phyloP scores from a whole-genome alignment of 2,329 filamentous ascomycete genomes.

The Aschersonia sp. region DNA sequence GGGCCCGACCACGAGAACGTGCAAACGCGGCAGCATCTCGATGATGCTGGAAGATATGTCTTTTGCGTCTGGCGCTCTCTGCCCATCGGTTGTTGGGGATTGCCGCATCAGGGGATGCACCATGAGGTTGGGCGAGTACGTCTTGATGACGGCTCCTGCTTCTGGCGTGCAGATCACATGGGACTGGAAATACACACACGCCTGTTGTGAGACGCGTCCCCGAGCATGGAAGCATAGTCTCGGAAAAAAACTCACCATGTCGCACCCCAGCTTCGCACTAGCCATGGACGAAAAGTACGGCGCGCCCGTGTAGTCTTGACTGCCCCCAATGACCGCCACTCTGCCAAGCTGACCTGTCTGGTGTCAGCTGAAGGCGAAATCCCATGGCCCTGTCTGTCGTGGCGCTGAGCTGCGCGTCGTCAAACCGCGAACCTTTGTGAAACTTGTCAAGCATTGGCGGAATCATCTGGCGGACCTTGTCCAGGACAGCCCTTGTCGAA shows the following conservation, averaged over 20 bases:
- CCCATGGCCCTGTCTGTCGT: too few species aligned
- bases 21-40: constrained; percentile 69
- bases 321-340: constrained; percentile 87
- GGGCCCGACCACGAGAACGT: constrained; percentile 85
- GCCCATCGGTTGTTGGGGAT: constrained; percentile 25
- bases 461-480: constrained; percentile 75
- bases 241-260: constrained; percentile 49
- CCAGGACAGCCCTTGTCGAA: constrained; percentile 59
- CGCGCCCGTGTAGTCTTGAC: constrained; percentile 90
- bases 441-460: constrained; percentile 92
- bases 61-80: constrained; percentile 37
- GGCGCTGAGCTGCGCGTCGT: not conserved
- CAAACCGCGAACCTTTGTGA: constrained; percentile 64
- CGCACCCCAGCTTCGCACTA: constrained; percentile 75
- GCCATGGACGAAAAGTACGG: constrained; percentile 98
- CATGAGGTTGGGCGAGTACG: constrained; percentile 96
- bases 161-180: constrained; percentile 92
- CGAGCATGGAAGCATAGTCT: not conserved
- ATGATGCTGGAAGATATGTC: constrained; percentile 54
- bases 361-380: not conserved
- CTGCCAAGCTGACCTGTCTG: constrained; percentile 78
- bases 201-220: too few species aligned
- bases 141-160: constrained; percentile 83
- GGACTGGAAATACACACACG: constrained; percentile 33
- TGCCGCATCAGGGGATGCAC: constrained; percentile 93